Base-by-base conservation (phyloP, 441 rosid species). In the Aleurites moluccanus region DNA sequence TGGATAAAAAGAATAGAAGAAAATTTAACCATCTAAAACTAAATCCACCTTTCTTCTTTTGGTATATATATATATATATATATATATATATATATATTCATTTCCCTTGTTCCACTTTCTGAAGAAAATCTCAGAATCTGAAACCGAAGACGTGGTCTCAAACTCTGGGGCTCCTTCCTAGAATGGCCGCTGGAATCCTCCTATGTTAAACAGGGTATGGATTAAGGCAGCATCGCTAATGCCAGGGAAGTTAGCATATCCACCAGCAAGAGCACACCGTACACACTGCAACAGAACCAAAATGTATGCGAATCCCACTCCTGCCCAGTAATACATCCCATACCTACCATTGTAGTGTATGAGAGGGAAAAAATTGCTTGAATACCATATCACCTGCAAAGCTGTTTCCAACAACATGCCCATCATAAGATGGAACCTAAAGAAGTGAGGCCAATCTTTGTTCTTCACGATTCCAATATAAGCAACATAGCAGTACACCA, bases 371-470 rank as follows among this genome's bases (percentile, higher is more conserved):
- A 94, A 88, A 77, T 92, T 90, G 83, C 91, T 83, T 0, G 89
- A 70, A 40, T 76, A 80, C 91, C 92, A 88, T 15, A 85, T 56
- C 42, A 90, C 55, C 84, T 92, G 97, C 79, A 89, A 57, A 16
- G 83, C 83, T n/a, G 89, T 90, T 77, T 94, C 96, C 61, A 94
- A 44, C 59, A 88, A 77, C 86, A 94, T 80, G 16, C 94, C 98
- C 96, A 94, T 89, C 94, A 92, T 89, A 82, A 92, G 67, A 79
- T 94, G 97, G 86, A 88, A 89, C 83, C 93, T 82, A 0, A 88
- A 80, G 87, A 80, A 92, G 79, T 88, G 96, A 75, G 97, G 93
- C 81, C 82, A 78, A 0, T 88, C 78, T 76, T 82, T 88, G 76
- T 89, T 92, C 86, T 83, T 86, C 83, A 91, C 88, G 1, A 92